phyloP scores from a whole-genome alignment of 2,329 filamentous ascomycete species.

The Exophiala phaeomuriformis region DNA sequence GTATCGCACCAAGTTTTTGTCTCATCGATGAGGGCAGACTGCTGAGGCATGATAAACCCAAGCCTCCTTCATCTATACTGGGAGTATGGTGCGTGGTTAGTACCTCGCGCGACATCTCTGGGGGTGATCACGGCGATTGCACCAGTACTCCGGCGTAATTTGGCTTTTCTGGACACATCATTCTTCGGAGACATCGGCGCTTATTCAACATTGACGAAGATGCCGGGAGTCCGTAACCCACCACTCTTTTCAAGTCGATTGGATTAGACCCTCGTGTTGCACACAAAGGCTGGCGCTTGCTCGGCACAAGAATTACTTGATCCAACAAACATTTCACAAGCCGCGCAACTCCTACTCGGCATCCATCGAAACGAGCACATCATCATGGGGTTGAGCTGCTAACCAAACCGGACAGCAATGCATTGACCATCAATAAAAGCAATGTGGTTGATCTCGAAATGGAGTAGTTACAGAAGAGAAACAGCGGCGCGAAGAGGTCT shows the following conservation, averaged over 20 bases:
- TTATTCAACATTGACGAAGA: slow-evolving; percentile 18
- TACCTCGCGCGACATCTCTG: too few relatives aligned
- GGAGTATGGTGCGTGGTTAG: too few relatives aligned
- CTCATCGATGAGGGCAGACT: neutral
- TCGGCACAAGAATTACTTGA: too few relatives aligned
- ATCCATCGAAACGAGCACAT: too few relatives aligned
- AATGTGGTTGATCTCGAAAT: neutral
- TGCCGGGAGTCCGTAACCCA: slow-evolving; percentile 3
- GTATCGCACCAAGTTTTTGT: neutral
- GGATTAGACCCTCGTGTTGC: too few relatives aligned
- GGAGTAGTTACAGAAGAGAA: neutral
- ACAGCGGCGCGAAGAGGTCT: neutral
- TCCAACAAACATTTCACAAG: too few relatives aligned
- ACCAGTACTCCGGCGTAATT: too few relatives aligned
- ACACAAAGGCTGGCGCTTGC: too few relatives aligned
- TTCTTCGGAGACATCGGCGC: slow-evolving; percentile 4
- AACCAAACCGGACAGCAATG: neutral
- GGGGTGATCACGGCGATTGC: too few relatives aligned
- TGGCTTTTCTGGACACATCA: neutral
- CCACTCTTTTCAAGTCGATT: neutral
- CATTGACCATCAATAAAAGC: neutral
- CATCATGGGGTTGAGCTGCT: neutral
- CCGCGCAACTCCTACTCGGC: too few relatives aligned
- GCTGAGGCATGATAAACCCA: too few relatives aligned
- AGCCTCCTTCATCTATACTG: too few relatives aligned